Percentiles rank a stretch among this genome's conserved stretches.
These are phyloP conservation scores for Cardamine occulta DNA, from an alignment of 345 rosid genomes.

Conservation along the genomic window DNA sequence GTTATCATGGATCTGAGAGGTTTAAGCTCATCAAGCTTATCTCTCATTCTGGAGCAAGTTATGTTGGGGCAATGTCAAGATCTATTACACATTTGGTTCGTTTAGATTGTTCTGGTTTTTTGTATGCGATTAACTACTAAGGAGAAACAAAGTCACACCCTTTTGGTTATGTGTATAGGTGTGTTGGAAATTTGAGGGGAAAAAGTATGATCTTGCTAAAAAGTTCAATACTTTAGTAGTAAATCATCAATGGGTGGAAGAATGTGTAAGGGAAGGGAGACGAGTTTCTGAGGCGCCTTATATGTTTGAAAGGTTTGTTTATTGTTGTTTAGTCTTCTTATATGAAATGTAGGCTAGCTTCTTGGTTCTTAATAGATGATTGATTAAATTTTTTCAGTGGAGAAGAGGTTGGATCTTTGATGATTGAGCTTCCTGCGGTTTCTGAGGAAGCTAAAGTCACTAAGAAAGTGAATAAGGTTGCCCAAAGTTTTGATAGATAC, in stretches of 20 bases:
- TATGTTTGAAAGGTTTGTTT: slow-evolving; percentile 59
- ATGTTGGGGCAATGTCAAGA: slow-evolving; percentile 71
- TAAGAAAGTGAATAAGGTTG: slow-evolving; percentile 45
- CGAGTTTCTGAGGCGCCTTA: slow-evolving; percentile 71
- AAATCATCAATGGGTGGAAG: slow-evolving; percentile 88
- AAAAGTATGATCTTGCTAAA: slow-evolving; percentile 66
- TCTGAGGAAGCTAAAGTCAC: slow-evolving; percentile 32
- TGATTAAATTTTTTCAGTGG: slow-evolving; percentile 57
- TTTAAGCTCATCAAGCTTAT: slow-evolving; percentile 86
- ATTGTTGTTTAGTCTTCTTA: background rate
- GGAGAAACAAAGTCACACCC: background rate
- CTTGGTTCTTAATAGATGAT: background rate
- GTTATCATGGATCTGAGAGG: slow-evolving; percentile 79
- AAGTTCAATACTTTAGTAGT: slow-evolving; percentile 59
- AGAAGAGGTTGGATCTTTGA: slow-evolving; percentile 66
- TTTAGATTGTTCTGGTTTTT: background rate
- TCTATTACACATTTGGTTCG: slow-evolving; percentile 83
- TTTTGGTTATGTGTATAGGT: slow-evolving; percentile 51
- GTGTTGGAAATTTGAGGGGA: slow-evolving; percentile 83
- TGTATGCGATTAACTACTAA: background rate
- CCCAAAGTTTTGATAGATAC: slow-evolving; percentile 43
- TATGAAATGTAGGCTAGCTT: slow-evolving; percentile 5
- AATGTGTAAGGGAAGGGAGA: slow-evolving; percentile 65
- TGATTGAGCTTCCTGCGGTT: slow-evolving; percentile 50
- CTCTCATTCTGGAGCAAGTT: slow-evolving; percentile 70